phyloP scores from a whole-genome alignment of 345 rosid species.

The Lumnitzera racemosa region DNA sequence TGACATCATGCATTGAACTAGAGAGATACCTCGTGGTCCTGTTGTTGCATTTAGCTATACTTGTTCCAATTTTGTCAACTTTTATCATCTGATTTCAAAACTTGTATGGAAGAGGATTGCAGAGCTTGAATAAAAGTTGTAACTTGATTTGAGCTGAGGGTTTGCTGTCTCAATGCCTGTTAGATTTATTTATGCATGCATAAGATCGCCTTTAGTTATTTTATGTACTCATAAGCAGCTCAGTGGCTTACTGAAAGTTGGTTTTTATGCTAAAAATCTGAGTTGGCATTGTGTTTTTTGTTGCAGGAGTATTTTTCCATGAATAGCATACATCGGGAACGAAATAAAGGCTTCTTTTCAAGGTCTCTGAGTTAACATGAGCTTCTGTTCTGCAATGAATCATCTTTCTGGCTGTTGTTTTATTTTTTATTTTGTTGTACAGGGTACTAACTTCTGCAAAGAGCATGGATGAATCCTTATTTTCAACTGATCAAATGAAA shows the following conservation, averaged over 20 bases:
- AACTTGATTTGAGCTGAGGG: no score
- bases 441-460: constrained; percentile 57
- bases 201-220: no score
- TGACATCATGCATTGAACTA: no score
- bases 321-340: constrained; percentile 38
- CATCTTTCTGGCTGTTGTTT: not conserved
- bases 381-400: not conserved
- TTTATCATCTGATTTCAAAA: not conserved
- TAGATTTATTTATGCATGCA: no score
- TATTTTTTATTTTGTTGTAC: constrained; percentile 12
- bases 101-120: not conserved
- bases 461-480: constrained; percentile 37
- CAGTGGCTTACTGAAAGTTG: no score
- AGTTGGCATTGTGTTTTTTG: constrained; percentile 1
- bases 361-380: constrained; percentile 33
- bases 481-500: constrained; percentile 40
- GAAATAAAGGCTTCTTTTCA: constrained; percentile 42
- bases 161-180: no score
- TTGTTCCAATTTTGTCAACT: not conserved
- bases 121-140: no score
- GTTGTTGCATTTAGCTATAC: no score
- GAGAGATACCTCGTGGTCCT: no score
- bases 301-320: constrained; percentile 66
- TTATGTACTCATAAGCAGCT: no score
- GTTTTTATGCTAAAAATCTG: not conserved